Evolutionary conservation across 192 early-diverging fungal species (phyloP).

Genomic region (Umbelopsis vinacea): DNA sequence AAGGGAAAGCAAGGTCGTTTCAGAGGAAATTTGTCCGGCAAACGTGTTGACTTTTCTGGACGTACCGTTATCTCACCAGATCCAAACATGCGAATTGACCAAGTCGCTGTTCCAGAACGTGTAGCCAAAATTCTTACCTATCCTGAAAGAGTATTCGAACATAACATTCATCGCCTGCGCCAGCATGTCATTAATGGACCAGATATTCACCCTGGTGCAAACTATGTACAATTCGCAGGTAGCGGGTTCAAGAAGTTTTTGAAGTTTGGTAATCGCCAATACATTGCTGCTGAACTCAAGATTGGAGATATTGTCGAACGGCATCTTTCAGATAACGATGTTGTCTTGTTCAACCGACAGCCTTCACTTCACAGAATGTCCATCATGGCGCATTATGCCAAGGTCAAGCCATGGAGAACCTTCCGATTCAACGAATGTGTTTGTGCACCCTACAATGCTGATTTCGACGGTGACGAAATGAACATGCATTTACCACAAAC

Average conservation of each 20-base stretch:
- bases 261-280: conserved; percentile 73
- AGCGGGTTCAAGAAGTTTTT: conserved; percentile 57
- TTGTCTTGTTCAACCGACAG: conserved; percentile 98
- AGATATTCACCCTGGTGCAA: conserved; percentile 92
- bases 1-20: conserved; percentile 99
- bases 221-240: conserved; percentile 72
- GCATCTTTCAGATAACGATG: conserved; percentile 92
- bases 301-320: conserved; percentile 94
- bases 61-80: conserved; percentile 99
- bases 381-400: conserved; percentile 96
- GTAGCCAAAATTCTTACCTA: conserved; percentile 94
- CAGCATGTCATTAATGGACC: conserved; percentile 83
- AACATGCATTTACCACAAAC: conserved; percentile 99
- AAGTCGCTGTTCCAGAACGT: conserved; percentile 90
- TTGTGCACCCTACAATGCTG: conserved; percentile 99
- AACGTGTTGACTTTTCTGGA: conserved; percentile 99
- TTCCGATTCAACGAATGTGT: conserved; percentile 99
- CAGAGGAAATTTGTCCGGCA: conserved; percentile 97
- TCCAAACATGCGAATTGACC: conserved; percentile 97
- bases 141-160: conserved; percentile 89
- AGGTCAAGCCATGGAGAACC: conserved; percentile 95
- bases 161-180: conserved; percentile 85
- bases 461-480: conserved; percentile 99
- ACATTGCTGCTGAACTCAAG: conserved; percentile 72
- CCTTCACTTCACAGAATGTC: conserved; percentile 96